These are phyloP conservation scores for Dendrobium huoshanense DNA, from an alignment of 106 monocot species.

Conservation along the genomic window DNA sequence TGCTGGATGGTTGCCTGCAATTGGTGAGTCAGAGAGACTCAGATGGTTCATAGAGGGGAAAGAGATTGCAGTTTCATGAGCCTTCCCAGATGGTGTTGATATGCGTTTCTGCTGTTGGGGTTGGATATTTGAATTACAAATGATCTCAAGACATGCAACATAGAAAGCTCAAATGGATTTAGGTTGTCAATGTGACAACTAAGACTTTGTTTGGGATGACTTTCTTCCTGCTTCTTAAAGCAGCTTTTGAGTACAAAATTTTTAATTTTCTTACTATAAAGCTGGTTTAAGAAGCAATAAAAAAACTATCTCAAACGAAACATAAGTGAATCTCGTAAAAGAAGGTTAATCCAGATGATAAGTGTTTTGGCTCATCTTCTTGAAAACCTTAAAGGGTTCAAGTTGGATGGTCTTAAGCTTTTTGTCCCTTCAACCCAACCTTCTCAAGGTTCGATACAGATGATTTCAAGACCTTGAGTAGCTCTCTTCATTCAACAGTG, in stretches of 20 bases:
- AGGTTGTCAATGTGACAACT: background rate
- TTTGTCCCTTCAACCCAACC: background rate
- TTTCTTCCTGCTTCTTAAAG: too few species aligned
- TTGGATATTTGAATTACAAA: background rate
- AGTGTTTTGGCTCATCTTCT: background rate
- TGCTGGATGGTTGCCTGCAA: constrained; percentile 61
- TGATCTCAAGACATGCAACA: background rate
- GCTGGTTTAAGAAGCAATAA: too few species aligned
- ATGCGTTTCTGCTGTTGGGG: background rate
- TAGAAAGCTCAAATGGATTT: background rate
- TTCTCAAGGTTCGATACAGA: background rate
- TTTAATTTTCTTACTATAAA: too few species aligned
- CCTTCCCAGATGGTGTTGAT: background rate
- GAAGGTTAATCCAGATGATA: background rate
- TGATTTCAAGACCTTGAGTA: background rate
- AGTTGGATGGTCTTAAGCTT: background rate
- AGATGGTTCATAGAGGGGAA: constrained; percentile 33
- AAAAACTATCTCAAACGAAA: too few species aligned
- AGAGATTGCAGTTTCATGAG: constrained; percentile 5
- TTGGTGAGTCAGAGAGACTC: constrained; percentile 50
- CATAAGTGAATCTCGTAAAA: background rate
- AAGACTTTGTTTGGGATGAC: too few species aligned
- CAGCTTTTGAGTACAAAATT: too few species aligned
- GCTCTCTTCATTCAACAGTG: background rate
- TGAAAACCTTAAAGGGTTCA: background rate